Evolutionary conservation across 1,284 basidiomycete species (phyloP).

Genomic region (Trichosporon faecale): DNA sequence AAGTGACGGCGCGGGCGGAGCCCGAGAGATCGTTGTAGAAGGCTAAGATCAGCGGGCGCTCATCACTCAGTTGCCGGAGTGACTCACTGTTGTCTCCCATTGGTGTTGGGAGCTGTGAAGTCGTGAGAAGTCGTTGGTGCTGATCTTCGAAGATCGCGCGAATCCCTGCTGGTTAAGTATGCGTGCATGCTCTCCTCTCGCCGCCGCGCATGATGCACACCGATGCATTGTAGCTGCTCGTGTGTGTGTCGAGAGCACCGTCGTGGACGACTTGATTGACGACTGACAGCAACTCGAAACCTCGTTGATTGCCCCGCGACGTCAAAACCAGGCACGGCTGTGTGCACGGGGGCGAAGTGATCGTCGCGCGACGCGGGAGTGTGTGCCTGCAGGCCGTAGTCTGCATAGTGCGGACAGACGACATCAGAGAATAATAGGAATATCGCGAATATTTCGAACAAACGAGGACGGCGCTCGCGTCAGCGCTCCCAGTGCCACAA

Average conservation of each 20-base stretch:
- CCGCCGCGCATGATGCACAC: background rate
- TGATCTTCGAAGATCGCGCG: background rate
- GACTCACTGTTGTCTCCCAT: background rate
- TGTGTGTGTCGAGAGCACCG: background rate
- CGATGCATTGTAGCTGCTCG: background rate
- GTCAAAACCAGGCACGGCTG: background rate
- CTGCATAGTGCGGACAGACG: background rate
- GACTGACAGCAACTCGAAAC: background rate
- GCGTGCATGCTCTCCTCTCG: background rate
- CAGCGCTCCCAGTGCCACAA: background rate
- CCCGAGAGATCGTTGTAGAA: background rate
- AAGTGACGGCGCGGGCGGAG: background rate
- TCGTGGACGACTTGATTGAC: background rate
- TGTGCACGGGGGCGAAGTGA: background rate
- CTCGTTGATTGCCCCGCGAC: background rate
- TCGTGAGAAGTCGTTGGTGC: background rate
- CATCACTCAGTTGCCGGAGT: background rate
- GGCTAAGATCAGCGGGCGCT: background rate
- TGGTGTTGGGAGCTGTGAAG: background rate
- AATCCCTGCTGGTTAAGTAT: background rate
- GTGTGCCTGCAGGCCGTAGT: background rate
- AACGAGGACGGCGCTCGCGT: background rate
- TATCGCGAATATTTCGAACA: background rate
- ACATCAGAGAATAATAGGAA: background rate
- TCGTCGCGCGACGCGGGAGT: background rate